Percentiles rank a stretch among this genome's conserved stretches.
These are phyloP conservation scores for Exophiala aquamarina DNA, from an alignment of 2,329 filamentous ascomycete species.

Conservation along the genomic window DNA sequence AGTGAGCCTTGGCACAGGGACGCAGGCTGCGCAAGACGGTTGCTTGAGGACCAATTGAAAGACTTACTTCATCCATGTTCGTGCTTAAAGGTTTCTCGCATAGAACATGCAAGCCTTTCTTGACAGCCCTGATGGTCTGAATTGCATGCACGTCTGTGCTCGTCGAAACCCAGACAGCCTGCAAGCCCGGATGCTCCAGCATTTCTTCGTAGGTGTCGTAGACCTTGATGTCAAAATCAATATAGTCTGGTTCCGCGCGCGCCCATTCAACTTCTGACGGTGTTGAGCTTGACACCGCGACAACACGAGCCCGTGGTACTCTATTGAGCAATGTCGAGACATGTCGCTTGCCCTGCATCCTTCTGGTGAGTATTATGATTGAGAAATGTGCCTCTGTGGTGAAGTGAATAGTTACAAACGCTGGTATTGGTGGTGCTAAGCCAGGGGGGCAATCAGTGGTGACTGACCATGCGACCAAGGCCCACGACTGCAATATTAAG, in stretches of 20 bases:
- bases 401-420: no score
- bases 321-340: slow-evolving; percentile 49
- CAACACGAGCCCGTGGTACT: slow-evolving; percentile 49
- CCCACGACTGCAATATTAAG: no score
- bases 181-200: slow-evolving; percentile 53
- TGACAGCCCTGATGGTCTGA: slow-evolving; percentile 58
- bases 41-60: no score
- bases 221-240: slow-evolving; percentile 44
- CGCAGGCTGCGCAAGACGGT: no score
- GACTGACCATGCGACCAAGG: no score
- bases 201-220: slow-evolving; percentile 58
- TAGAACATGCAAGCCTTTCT: slow-evolving; percentile 55
- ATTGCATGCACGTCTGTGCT: slow-evolving; percentile 59
- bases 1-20: no score
- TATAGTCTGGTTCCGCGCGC: no score
- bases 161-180: slow-evolving; percentile 57
- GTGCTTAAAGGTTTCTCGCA: slow-evolving; percentile 59
- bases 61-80: slow-evolving; percentile 56
- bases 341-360: slow-evolving; percentile 47
- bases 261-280: no score
- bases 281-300: slow-evolving; percentile 55
- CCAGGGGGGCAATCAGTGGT: no score
- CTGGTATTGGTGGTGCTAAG: no score
- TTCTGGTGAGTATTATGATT: neutral
- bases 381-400: no score